Conservation (phyloP, 208 protist species). For the Wallacemonas collosoma region DNA sequence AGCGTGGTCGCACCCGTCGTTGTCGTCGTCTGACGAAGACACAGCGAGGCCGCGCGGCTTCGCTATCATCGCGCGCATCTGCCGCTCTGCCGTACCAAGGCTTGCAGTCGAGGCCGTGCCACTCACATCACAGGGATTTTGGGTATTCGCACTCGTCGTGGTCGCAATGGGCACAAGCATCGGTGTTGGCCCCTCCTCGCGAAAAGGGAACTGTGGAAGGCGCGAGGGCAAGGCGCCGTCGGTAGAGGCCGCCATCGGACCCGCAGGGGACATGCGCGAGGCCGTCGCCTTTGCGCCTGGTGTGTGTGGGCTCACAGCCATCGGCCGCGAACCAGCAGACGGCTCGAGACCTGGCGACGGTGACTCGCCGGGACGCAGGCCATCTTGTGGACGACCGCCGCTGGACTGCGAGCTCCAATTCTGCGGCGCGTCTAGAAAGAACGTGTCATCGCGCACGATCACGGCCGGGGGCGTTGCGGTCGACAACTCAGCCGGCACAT, state of each 20-base stretch:
- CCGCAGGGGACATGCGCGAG: not conserved
- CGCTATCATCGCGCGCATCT: slow-evolving; percentile 15
- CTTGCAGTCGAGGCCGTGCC: slow-evolving; percentile 4
- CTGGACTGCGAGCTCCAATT: not conserved
- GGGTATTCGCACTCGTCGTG: too few relatives aligned
- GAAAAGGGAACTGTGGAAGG: not conserved
- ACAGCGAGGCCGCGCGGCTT: slow-evolving; percentile 7
- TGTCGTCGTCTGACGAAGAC: not conserved
- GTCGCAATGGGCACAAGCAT: too few relatives aligned
- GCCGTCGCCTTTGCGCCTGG: not conserved
- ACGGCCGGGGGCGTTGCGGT: not conserved
- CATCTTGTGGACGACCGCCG: not conserved
- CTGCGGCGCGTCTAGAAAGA: slow-evolving; percentile 3
- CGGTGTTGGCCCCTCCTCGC: not conserved
- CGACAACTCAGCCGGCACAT: not conserved
- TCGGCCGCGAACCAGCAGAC: not conserved
- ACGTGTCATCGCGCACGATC: slow-evolving; percentile 7
- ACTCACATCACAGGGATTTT: not conserved
- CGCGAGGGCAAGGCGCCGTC: not conserved
- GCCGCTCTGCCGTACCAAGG: slow-evolving; percentile 8
- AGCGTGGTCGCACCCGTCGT: not conserved
- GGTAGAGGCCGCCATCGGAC: not conserved
- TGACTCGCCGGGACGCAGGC: not conserved
- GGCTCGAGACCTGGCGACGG: slow-evolving; percentile 8
- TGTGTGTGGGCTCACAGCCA: not conserved